Evolutionary conservation across 1,284 basidiomycete genomes (phyloP).

Genomic region (Moesziomyces antarcticus): DNA sequence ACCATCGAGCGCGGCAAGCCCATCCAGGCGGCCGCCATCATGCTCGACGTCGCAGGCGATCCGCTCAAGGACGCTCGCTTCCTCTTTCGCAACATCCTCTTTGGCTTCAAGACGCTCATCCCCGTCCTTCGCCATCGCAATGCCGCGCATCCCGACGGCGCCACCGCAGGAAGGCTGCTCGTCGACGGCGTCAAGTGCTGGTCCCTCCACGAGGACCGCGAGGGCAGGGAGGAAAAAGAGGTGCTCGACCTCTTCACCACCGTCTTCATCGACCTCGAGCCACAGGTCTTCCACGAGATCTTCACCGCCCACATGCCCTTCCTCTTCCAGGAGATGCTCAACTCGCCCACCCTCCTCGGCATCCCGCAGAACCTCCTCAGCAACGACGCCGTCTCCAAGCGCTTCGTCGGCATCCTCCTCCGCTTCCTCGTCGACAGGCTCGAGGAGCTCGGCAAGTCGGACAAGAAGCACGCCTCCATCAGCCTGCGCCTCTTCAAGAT

Average conservation of each 20-base stretch:
- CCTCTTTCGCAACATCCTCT: conserved; percentile 87
- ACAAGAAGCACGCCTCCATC: conserved; percentile 77
- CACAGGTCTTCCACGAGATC: conserved; percentile 65
- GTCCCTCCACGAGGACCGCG: conserved; percentile 80
- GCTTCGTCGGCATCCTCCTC: conserved; percentile 91
- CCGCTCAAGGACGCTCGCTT: conserved; percentile 74
- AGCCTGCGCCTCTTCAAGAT: conserved; percentile 95
- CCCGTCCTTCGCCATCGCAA: conserved; percentile 82
- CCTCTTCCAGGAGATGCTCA: conserved; percentile 62
- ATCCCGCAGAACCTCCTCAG: conserved; percentile 88
- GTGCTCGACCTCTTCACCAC: conserved; percentile 84
- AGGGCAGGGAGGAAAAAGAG: conserved; percentile 82
- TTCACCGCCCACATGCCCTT: conserved; percentile 61
- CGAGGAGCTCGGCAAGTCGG: conserved; percentile 84
- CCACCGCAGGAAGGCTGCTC: conserved; percentile 86
- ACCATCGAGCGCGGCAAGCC: conserved; percentile 69
- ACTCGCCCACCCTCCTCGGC: conserved; percentile 82
- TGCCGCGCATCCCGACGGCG: conserved; percentile 83
- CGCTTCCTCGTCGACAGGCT: conserved; percentile 85
- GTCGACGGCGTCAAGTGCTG: conserved; percentile 86
- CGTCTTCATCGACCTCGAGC: conserved; percentile 69
- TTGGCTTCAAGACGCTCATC: conserved; percentile 87
- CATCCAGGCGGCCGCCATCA: conserved; percentile 67
- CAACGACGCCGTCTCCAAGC: conserved; percentile 85
- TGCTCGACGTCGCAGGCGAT: conserved; percentile 69